Base-by-base conservation (phyloP, 2,329 filamentous ascomycete genomes). In the Elsinoe australis region DNA sequence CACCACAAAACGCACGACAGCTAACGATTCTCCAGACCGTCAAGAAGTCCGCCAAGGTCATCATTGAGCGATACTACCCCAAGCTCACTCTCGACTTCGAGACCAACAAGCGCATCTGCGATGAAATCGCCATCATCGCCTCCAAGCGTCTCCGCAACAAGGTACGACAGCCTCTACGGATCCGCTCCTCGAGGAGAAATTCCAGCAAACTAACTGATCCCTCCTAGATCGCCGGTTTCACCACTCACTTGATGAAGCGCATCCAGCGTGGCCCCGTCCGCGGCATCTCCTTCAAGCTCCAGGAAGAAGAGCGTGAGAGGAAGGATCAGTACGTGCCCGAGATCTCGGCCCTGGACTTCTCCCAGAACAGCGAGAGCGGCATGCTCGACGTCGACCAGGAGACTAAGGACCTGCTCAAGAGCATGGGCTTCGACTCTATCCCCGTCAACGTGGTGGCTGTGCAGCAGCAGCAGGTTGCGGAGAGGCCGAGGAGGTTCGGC, bases 261-360 rank as follows among this genome's bases (percentile, higher is more conserved):
- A 98, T 98, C 65, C 92, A 96, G 80, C 88, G 92, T 72, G 92
- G 92, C 59, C 92, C 92, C 59, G 92, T 98, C 74, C 94, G 92
- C 66, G 92, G 92, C 79, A 98, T 98, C 76, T 98, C 94, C 74
- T 98, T 98, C 89, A 98, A 98, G 83, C 87, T 98, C 54, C 92
- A 98, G 78, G 92, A 98, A 79, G 92, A 98, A 80, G 92, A 98
- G 84, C 87, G 92, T 81, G 92, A 98, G 79, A 85, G 92, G 72
- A 98, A 98, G 86, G 92, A 98, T 79, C 92, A 98, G 80, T 98
- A 95, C 79, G 92, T 98, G 59, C 92, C 92, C 67, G 92, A 98
- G 77, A 80, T 98, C 64, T 98, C 94, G 54, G 92, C 92, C 68
- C 85, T 98, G 70, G 92, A 98, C 80, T 94, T 95, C 78, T 82